Evolutionary conservation across 352 stramenopile species (phyloP).

Genomic region (Phytophthora ohioensis): DNA sequence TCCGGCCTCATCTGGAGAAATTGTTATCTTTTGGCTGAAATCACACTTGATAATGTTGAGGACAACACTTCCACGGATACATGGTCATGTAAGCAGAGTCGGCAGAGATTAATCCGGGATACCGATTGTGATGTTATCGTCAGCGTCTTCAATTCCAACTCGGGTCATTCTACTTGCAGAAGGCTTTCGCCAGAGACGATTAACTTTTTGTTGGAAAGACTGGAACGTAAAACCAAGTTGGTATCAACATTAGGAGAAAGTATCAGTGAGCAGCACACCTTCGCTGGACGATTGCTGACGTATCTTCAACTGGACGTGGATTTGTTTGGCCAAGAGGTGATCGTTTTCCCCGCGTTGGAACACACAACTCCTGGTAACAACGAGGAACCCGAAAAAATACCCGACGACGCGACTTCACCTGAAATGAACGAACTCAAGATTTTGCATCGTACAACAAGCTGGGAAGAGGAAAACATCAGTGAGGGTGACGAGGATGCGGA

Average conservation of each 20-base stretch:
- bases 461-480: slow-evolving; percentile 26
- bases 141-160: slow-evolving; percentile 57
- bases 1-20: slow-evolving; percentile 66
- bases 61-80: background rate
- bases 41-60: slow-evolving; percentile 32
- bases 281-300: slow-evolving; percentile 47
- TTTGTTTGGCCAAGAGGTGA: slow-evolving; percentile 60
- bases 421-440: slow-evolving; percentile 18
- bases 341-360: slow-evolving; percentile 61
- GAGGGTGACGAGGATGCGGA: slow-evolving; percentile 19
- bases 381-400: slow-evolving; percentile 7
- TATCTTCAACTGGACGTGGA: slow-evolving; percentile 66
- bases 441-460: slow-evolving; percentile 16
- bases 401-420: slow-evolving; percentile 1
- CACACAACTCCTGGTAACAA: slow-evolving; percentile 6
- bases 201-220: slow-evolving; percentile 10
- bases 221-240: slow-evolving; percentile 6
- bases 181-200: slow-evolving; percentile 34
- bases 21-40: slow-evolving; percentile 55
- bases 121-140: slow-evolving; percentile 39
- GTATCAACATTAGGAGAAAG: background rate
- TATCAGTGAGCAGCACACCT: slow-evolving; percentile 33
- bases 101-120: slow-evolving; percentile 27
- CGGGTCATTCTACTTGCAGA: slow-evolving; percentile 33
- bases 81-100: slow-evolving; percentile 14